Base-by-base conservation (phyloP, 2,329 filamentous ascomycete genomes). In the Trichothecium sympodiale region DNA sequence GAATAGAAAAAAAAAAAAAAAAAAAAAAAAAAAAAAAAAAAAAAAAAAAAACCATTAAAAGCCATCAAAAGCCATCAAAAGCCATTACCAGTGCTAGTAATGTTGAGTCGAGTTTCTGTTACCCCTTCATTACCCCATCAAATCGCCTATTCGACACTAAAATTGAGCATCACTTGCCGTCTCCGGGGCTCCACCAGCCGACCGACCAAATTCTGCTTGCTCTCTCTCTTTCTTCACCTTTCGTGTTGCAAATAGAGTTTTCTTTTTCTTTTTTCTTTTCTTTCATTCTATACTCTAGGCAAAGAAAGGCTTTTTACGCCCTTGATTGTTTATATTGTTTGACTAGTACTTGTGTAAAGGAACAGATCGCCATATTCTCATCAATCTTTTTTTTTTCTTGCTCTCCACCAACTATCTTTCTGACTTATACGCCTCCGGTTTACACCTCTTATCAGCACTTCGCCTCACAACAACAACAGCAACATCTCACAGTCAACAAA, bases 401-500 rank as follows among this genome's bases (percentile, higher is more conserved):
- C n/a, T n/a, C n/a, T n/a, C n/a, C n/a, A n/a, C n/a, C n/a, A n/a
- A n/a, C n/a, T n/a, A n/a, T n/a, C n/a, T n/a, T n/a, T n/a, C 28
- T 29, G 28, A n/a, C 28, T 29, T 15, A 29, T 29, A 6, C 10
- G 6, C 28, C 9, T 8, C n/a, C 16, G 7, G 28, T n/a, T n/a
- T 29, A n/a, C 28, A 29, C 28, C 29, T 31, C 14, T n/a, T 17
- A n/a, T 7, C 7, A n/a, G n/a, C 3, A 15, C 28, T 13, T 20
- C 37, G 31, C 38, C 40, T 16, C 8, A 29, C 34, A 27, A 47
- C 40, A 36, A 43, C 27, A 38, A n/a, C n/a, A n/a, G n/a, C n/a
- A n/a, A n/a, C n/a, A n/a, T n/a, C n/a, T n/a, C 7, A 31, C n/a
- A 8, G n/a, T 8, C 8, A 32, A 18, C 8, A 32, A 16, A 34